A percentile compares a stretch with the other conserved stretches of the same genome.
Evolutionary conservation across 2,329 filamentous ascomycete species (phyloP).

Genomic region (Decorospora gaudefroyi): DNA sequence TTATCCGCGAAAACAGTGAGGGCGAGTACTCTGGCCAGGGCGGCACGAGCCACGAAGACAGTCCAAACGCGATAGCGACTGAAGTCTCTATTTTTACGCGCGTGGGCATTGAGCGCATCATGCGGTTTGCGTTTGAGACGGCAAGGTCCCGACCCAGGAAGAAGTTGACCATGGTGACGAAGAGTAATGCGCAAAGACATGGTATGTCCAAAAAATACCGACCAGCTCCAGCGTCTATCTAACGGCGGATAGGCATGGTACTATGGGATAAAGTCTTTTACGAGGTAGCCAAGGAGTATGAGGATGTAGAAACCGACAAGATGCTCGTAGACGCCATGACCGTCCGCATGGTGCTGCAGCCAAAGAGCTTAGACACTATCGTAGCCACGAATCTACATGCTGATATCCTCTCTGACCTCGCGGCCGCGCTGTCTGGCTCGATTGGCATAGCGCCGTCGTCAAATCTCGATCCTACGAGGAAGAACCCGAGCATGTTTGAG

Average conservation of each 20-base stretch:
- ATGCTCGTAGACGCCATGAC: slow-evolving; percentile 59
- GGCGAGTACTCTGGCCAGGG: slow-evolving; percentile 56
- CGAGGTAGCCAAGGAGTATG: slow-evolving; percentile 53
- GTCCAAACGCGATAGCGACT: slow-evolving; percentile 50
- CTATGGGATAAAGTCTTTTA: slow-evolving; percentile 55
- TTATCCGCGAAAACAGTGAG: slow-evolving; percentile 55
- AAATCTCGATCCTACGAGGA: slow-evolving; percentile 66
- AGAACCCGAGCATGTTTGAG: slow-evolving; percentile 65
- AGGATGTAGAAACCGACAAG: slow-evolving; percentile 53
- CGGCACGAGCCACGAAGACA: slow-evolving; percentile 50
- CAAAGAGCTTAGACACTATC: slow-evolving; percentile 53
- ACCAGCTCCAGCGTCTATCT: too few species aligned
- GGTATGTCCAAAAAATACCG: too few species aligned
- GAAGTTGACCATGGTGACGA: slow-evolving; percentile 57
- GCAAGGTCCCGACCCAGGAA: slow-evolving; percentile 51
- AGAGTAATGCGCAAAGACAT: slow-evolving; percentile 55
- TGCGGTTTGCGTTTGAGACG: slow-evolving; percentile 55
- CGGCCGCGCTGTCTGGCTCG: slow-evolving; percentile 66
- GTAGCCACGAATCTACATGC: slow-evolving; percentile 57
- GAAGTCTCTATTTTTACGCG: slow-evolving; percentile 55
- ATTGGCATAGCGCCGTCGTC: slow-evolving; percentile 71
- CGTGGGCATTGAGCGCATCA: slow-evolving; percentile 54
- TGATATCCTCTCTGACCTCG: slow-evolving; percentile 70
- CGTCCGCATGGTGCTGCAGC: slow-evolving; percentile 54
- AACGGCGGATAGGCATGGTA: too few species aligned